These are phyloP conservation scores for Penicillium sp. DNA, from an alignment of 2,329 filamentous ascomycete genomes.

Conservation along the genomic window DNA sequence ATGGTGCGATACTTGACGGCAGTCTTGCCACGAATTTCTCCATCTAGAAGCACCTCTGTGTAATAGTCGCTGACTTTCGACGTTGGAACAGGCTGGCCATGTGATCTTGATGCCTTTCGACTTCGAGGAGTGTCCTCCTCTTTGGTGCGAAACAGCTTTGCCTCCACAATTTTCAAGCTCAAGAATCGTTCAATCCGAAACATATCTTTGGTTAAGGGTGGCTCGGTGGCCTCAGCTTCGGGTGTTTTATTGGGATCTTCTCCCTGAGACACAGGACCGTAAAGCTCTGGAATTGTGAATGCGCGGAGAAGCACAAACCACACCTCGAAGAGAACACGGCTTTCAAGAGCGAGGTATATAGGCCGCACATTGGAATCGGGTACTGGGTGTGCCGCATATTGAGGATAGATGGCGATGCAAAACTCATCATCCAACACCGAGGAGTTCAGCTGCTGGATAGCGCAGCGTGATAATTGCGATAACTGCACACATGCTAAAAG, in stretches of 20 bases:
- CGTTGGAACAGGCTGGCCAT: conserved; percentile 27
- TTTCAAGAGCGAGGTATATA: conserved; percentile 84
- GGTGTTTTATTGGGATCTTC: conserved; percentile 46
- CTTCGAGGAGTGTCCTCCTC: conserved; percentile 33
- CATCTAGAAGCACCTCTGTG: conserved; percentile 49
- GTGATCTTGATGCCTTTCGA: conserved; percentile 35
- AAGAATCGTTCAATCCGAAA: conserved; percentile 65
- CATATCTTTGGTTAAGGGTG: conserved; percentile 54
- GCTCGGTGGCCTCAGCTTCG: conserved; percentile 26
- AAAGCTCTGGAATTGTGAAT: conserved; percentile 88
- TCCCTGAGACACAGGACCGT: conserved; percentile 61
- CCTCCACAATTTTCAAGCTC: conserved; percentile 60
- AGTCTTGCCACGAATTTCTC: conserved; percentile 49
- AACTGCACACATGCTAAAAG: conserved; percentile 81
- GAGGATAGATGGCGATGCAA: conserved; percentile 92
- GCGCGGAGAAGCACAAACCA: conserved; percentile 92
- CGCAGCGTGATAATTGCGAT: conserved; percentile 81
- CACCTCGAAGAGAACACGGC: conserved; percentile 86
- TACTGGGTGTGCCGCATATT: conserved; percentile 74
- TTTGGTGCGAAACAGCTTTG: conserved; percentile 49
- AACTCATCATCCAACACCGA: conserved; percentile 91
- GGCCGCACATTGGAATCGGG: conserved; percentile 77
- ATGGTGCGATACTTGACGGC: conserved; percentile 47
- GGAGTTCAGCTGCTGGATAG: conserved; percentile 83
- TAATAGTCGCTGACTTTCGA: conserved; percentile 45